Conservation (phyloP, 805 yeast species). For the Pichia kluyveri region DNA sequence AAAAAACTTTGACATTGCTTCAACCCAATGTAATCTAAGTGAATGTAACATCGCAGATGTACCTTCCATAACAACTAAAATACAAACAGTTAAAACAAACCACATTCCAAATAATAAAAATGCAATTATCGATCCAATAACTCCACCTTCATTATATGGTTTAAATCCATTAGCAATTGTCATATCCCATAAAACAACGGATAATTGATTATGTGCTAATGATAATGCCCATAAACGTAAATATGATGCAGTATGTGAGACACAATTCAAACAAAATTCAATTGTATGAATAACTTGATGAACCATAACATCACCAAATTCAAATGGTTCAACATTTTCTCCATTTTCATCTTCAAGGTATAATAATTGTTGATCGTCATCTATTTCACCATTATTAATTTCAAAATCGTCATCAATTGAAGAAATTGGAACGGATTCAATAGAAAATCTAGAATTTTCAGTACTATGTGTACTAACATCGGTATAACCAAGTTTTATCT, state of each 20-base stretch:
- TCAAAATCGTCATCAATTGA: neutral
- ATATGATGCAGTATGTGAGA: constrained; percentile 73
- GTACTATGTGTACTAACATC: constrained; percentile 28
- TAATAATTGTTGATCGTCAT: constrained; percentile 9
- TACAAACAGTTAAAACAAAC: constrained; percentile 62
- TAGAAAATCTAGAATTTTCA: constrained; percentile 4
- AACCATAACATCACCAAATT: constrained; percentile 62
- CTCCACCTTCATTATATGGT: constrained; percentile 37
- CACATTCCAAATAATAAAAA: constrained; percentile 63
- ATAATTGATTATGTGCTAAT: constrained; percentile 71
- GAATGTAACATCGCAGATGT: constrained; percentile 80
- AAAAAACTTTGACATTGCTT: constrained; percentile 71
- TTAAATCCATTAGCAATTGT: constrained; percentile 54
- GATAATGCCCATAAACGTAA: constrained; percentile 74
- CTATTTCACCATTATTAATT: constrained; percentile 20
- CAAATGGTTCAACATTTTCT: constrained; percentile 33
- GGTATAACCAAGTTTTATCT: constrained; percentile 42
- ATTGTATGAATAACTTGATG: constrained; percentile 77
- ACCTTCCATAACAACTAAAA: constrained; percentile 72
- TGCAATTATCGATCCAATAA: constrained; percentile 46
- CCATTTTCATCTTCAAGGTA: constrained; percentile 19
- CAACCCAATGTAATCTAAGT: constrained; percentile 74
- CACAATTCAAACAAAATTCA: constrained; percentile 73
- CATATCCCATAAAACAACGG: constrained; percentile 70
- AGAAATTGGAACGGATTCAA: constrained; percentile 3